Conservation (phyloP, 2,329 filamentous ascomycete species). For the Lithohypha guttulata region DNA sequence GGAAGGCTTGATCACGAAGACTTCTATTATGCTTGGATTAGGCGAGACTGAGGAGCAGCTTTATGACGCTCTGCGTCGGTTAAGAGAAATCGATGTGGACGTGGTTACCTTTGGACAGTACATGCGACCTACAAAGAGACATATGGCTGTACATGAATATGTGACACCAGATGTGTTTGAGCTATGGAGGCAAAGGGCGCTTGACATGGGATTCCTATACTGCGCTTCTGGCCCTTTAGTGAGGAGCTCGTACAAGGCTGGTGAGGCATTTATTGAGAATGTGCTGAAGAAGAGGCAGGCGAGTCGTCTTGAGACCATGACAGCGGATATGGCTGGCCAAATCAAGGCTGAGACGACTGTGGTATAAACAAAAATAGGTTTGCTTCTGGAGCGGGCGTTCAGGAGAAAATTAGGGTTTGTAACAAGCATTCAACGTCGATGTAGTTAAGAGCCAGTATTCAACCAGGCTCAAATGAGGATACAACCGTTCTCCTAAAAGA, state of each 20-base stretch:
- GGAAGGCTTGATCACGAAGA: slow-evolving; percentile 87
- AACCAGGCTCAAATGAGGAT: too few relatives aligned
- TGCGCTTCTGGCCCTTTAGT: slow-evolving; percentile 89
- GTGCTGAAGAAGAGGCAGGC: slow-evolving; percentile 68
- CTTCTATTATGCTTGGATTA: slow-evolving; percentile 89
- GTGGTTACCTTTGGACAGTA: slow-evolving; percentile 99
- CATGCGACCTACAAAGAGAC: slow-evolving; percentile 96
- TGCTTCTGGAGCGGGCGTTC: too few relatives aligned
- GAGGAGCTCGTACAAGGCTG: slow-evolving; percentile 92
- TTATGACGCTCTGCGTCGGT: slow-evolving; percentile 64
- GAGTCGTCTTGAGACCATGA: slow-evolving; percentile 22
- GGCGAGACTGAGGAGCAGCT: slow-evolving; percentile 86
- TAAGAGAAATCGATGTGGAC: slow-evolving; percentile 72
- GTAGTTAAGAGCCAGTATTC: too few relatives aligned
- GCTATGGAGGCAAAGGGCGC: slow-evolving; percentile 74
- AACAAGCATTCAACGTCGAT: too few relatives aligned
- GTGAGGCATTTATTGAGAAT: slow-evolving; percentile 97
- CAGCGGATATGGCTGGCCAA: slow-evolving; percentile 21
- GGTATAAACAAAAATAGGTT: too few relatives aligned
- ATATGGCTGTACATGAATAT: slow-evolving; percentile 95
- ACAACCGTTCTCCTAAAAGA: too few relatives aligned
- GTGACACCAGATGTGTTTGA: slow-evolving; percentile 87
- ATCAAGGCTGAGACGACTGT: slow-evolving; percentile 9
- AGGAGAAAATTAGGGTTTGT: too few relatives aligned
- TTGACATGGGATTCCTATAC: slow-evolving; percentile 95